Conservation (phyloP, 2,329 filamentous ascomycete genomes). For the Cordyceps militaris region DNA sequence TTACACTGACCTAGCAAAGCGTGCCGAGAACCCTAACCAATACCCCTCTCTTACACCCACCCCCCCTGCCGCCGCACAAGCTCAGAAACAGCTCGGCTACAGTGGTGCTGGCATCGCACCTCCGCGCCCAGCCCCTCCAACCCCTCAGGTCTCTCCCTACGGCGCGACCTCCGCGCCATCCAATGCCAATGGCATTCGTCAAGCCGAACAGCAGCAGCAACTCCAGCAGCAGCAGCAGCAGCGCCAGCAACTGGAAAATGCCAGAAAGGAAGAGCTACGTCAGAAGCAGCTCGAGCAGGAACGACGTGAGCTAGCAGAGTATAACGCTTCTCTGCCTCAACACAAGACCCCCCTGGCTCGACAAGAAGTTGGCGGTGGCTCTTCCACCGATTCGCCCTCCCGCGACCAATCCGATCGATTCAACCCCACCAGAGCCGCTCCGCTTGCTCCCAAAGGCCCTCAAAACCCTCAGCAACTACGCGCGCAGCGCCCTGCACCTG, state of each 20-base stretch:
- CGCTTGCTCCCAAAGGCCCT: constrained; percentile 61
- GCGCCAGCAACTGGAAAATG: constrained; percentile 49
- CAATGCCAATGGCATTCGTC: constrained; percentile 32
- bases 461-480: constrained; percentile 50
- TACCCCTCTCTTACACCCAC: constrained; percentile 64
- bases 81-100: constrained; percentile 58
- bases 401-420: constrained; percentile 56
- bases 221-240: constrained; percentile 52
- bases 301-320: constrained; percentile 73
- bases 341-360: constrained; percentile 73
- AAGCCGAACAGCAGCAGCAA: constrained; percentile 32
- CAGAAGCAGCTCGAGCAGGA: constrained; percentile 55
- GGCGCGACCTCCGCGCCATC: constrained; percentile 31
- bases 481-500: constrained; percentile 78
- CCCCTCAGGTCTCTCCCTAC: constrained; percentile 39
- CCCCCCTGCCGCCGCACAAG: constrained; percentile 48
- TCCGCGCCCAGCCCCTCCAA: constrained; percentile 55
- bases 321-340: constrained; percentile 84
- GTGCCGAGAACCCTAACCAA: constrained; percentile 61
- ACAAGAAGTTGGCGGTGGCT: constrained; percentile 69
- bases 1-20: constrained; percentile 76
- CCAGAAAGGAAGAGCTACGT: constrained; percentile 49
- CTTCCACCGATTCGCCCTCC: constrained; percentile 19
- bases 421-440: constrained; percentile 78
- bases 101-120: constrained; percentile 56